Evolutionary conservation across 306 rosid genomes (phyloP).

Genomic region (Castanea sativa): DNA sequence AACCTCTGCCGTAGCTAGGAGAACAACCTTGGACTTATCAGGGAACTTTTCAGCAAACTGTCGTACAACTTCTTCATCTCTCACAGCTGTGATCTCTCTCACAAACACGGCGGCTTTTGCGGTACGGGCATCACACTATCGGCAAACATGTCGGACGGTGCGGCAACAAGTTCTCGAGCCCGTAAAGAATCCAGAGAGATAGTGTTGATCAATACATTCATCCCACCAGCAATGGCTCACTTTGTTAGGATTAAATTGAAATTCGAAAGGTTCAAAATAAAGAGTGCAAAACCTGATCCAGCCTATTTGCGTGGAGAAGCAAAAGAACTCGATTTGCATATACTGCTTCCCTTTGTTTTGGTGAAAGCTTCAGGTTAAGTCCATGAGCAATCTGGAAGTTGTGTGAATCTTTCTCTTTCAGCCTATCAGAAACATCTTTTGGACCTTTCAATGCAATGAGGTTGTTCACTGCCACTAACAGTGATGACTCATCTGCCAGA

Average conservation of each 20-base stretch:
- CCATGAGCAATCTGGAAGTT: conserved; percentile 64
- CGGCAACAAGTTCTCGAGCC: conserved; percentile 89
- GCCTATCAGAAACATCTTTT: conserved; percentile 86
- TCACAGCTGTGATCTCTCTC: conserved; percentile 87
- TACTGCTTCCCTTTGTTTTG: conserved; percentile 70
- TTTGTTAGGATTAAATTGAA: background rate
- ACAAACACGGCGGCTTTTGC: conserved; percentile 63
- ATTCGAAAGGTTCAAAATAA: conserved; percentile 1
- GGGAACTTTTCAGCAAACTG: conserved; percentile 76
- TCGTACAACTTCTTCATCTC: conserved; percentile 78
- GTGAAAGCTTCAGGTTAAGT: conserved; percentile 73
- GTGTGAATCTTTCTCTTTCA: conserved; percentile 76
- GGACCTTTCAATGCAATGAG: conserved; percentile 76
- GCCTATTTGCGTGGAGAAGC: conserved; percentile 84
- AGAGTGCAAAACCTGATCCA: conserved; percentile 72
- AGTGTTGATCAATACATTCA: conserved; percentile 27
- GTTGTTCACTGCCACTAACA: conserved; percentile 92
- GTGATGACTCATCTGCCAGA: conserved; percentile 78
- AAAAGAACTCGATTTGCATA: conserved; percentile 80
- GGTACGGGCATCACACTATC: conserved; percentile 63
- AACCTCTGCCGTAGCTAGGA: conserved; percentile 83
- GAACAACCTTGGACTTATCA: conserved; percentile 65
- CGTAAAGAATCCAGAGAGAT: conserved; percentile 24
- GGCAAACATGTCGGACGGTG: conserved; percentile 60
- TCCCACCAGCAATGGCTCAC: background rate